Percentiles rank a stretch among this genome's conserved stretches.
Conservation (phyloP, 1,284 basidiomycete genomes). For the Leccinum huronense region DNA sequence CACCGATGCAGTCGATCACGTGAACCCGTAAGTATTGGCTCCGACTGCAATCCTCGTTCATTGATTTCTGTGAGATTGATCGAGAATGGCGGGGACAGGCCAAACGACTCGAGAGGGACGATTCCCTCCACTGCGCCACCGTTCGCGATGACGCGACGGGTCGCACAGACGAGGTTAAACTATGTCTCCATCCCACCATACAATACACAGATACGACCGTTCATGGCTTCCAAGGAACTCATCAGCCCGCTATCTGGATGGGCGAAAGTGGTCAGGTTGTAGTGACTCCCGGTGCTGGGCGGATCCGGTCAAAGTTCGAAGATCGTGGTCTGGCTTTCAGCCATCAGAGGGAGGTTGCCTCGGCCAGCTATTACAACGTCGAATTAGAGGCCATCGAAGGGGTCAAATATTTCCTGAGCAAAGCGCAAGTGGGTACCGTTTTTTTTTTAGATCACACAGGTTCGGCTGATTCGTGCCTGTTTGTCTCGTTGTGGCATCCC, state of each 20-base stretch:
- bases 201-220: conserved; percentile 65
- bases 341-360: conserved; percentile 59
- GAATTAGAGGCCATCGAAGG: conserved; percentile 52
- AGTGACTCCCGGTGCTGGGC: conserved; percentile 60
- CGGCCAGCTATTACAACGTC: conserved; percentile 68
- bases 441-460: too few species aligned
- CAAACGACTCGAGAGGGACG: conserved; percentile 67
- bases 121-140: conserved; percentile 74
- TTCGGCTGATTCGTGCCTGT: conserved; percentile 4
- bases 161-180: conserved; percentile 67
- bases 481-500: conserved; percentile 52
- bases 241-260: conserved; percentile 91
- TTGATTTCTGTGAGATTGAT: conserved; percentile 46
- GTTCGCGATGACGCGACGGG: conserved; percentile 83
- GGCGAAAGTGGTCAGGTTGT: conserved; percentile 72
- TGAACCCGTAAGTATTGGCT: conserved; percentile 48
- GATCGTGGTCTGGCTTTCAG: conserved; percentile 60
- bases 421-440: conserved; percentile 60
- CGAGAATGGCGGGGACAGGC: conserved; percentile 68
- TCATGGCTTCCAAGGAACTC: conserved; percentile 76
- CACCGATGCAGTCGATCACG: conserved; percentile 49
- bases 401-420: conserved; percentile 62
- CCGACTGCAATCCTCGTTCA: not conserved
- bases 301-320: conserved; percentile 54
- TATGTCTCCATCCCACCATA: conserved; percentile 79